These are phyloP conservation scores for Fusarium solani-melongenae DNA, from an alignment of 2,329 filamentous ascomycete genomes.

Conservation along the genomic window DNA sequence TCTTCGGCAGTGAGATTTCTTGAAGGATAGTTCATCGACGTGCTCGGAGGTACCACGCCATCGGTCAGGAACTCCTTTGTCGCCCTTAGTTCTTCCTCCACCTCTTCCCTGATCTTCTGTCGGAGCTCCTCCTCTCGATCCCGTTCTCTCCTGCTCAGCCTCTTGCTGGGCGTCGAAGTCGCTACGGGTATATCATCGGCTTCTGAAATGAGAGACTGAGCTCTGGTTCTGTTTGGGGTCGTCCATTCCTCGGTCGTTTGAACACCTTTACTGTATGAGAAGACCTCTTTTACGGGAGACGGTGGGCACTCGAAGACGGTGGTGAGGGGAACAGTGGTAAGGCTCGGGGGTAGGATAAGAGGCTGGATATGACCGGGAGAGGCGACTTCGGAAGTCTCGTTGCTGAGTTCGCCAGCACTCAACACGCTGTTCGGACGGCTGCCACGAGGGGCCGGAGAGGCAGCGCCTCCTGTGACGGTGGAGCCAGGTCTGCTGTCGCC, in stretches of 20 bases:
- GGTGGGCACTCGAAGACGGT: constrained; percentile 86
- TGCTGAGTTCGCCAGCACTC: constrained; percentile 84
- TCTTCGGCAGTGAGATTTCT: constrained; percentile 86
- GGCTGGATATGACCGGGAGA: constrained; percentile 57
- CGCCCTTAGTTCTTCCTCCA: constrained; percentile 90
- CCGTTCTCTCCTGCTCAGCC: constrained; percentile 80
- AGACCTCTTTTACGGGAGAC: constrained; percentile 81
- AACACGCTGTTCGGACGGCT: constrained; percentile 89
- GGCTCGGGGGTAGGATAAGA: constrained; percentile 68
- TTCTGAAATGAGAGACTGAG: constrained; percentile 63
- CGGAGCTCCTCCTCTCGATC: constrained; percentile 91
- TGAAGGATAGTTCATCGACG: constrained; percentile 74
- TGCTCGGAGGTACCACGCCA: constrained; percentile 42
- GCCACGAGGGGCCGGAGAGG: constrained; percentile 73
- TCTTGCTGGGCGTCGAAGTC: constrained; percentile 73
- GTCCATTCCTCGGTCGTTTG: constrained; percentile 87
- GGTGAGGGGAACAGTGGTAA: constrained; percentile 78
- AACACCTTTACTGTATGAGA: constrained; percentile 97
- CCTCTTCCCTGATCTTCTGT: constrained; percentile 84
- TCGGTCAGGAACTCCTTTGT: constrained; percentile 70
- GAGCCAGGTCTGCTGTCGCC: constrained; percentile 80
- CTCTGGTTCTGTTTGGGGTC: constrained; percentile 60
- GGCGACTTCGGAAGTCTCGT: constrained; percentile 73
- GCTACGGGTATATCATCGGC: constrained; percentile 67
- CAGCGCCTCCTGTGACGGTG: constrained; percentile 70